phyloP scores from a whole-genome alignment of 139 green algal genomes.

The Chlamydomonas sphaeroides region DNA sequence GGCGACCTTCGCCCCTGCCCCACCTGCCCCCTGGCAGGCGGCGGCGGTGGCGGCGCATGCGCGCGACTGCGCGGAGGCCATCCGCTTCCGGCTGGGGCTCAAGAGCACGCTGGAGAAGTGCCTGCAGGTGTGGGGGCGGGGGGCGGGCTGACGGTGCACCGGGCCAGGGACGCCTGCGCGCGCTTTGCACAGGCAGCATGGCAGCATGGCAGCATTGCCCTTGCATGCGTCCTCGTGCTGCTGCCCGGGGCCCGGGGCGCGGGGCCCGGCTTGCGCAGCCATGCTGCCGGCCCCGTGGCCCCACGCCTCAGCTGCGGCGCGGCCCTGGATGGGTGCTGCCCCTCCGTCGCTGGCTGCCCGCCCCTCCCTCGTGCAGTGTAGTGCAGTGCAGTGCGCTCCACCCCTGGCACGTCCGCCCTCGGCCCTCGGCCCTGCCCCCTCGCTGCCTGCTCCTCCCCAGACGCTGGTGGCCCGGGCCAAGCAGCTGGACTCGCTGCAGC shows the following conservation, averaged over 20 bases:
- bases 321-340: not conserved
- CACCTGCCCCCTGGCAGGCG: not conserved
- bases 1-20: not conserved
- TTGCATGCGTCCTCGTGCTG: not conserved
- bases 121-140: not conserved
- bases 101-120: conserved; percentile 21
- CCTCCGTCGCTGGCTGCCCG: no score
- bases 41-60: not conserved
- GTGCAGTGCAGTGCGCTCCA: no score
- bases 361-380: no score
- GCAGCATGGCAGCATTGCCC: no score
- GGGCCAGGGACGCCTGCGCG: no score
- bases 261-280: no score
- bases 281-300: not conserved
- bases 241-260: no score
- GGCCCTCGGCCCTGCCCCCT: no score
- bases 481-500: conserved; percentile 32
- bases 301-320: not conserved
- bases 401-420: no score
- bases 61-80: conserved; percentile 13
- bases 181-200: not conserved
- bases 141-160: no score
- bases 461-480: conserved; percentile 19
- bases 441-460: not conserved
- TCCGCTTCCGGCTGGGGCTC: conserved; percentile 25